These are phyloP conservation scores for Kwoniella shivajii DNA, from an alignment of 1,284 basidiomycete species.

Conservation along the genomic window DNA sequence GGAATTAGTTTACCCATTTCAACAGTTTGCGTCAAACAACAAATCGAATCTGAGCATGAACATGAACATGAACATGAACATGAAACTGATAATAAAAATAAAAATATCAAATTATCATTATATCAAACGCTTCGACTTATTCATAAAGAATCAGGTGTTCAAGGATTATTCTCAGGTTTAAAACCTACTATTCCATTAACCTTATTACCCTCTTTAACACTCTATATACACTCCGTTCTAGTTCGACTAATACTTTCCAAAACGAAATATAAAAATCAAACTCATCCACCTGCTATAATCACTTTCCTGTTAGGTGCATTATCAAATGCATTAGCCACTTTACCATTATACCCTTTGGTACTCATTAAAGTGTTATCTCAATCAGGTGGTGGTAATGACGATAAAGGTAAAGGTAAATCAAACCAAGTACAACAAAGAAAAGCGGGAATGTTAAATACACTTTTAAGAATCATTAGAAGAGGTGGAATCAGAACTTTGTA, in stretches of 20 bases:
- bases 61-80: slow-evolving; percentile 18
- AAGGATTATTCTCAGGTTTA: slow-evolving; percentile 41
- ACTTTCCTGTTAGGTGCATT: slow-evolving; percentile 56
- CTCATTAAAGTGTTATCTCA: slow-evolving; percentile 53
- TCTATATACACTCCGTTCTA: slow-evolving; percentile 51
- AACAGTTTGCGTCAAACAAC: slow-evolving; percentile 57
- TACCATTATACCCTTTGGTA: slow-evolving; percentile 54
- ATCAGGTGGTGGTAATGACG: slow-evolving; percentile 11
- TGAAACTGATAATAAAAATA: not conserved
- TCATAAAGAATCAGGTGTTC: slow-evolving; percentile 27
- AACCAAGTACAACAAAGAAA: slow-evolving; percentile 5
- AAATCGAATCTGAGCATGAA: slow-evolving; percentile 49
- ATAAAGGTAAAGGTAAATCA: slow-evolving; percentile 7
- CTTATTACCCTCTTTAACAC: slow-evolving; percentile 44
- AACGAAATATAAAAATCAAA: slow-evolving; percentile 27
- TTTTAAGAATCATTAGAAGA: slow-evolving; percentile 61
- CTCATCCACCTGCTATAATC: slow-evolving; percentile 44
- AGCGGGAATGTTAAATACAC: slow-evolving; percentile 21
- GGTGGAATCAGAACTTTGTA: slow-evolving; percentile 79
- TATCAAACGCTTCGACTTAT: slow-evolving; percentile 24
- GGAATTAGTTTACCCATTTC: slow-evolving; percentile 56
- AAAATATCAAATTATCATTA: slow-evolving; percentile 12
- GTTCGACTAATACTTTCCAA: slow-evolving; percentile 44
- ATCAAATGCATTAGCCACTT: slow-evolving; percentile 52
- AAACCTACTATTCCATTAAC: slow-evolving; percentile 34